Base-by-base conservation (phyloP, 331 rosid species). In the Acacia concinna region DNA sequence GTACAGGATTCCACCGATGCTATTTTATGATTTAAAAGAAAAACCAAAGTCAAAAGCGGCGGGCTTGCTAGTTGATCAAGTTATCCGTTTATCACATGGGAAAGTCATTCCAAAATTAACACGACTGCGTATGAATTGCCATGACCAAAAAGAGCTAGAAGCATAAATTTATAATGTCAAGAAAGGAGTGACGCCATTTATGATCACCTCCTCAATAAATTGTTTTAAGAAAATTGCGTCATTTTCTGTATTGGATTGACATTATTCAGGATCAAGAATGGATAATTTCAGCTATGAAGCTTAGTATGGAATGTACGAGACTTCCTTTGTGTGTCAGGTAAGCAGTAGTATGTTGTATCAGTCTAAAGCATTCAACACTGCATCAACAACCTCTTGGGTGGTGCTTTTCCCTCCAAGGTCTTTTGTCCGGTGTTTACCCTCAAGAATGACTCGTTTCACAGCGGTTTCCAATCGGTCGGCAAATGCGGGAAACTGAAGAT, bases 381-480 rank as follows among this genome's bases (percentile, higher is more conserved):
- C 98, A 81, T 93, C 97, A 41, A 86, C 87, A 30, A 95, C 96
- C 81, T 95, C 98, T 85, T 92, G 96, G 8, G 99, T 95, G 18
- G 85, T 79, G 87, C 98, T 88, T 54, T 44, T 70, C 70, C 97
- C 98, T 38, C 98, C 98, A 25, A 95, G 98, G 86, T 95, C 99
- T 70, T 86, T 93, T 21, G 99, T 93, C 62, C 98, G 75, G 84
- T 80, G 74, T 54, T 85, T 90, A 66, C 98, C 98, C 65, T 87
- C 98, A 9, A 30, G 77, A 75, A 94, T 92, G 38, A 94, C 98
- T 68, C 82, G 81, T 71, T 87, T 83, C 68, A 94, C 98, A 1
- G 98, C 97, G 49, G 85, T 92, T 81, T 94, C 98, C 80, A 94
- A 87, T 63, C 98, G 94, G 73, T 92, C 98, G 3, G 98, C 98